Conservation (phyloP, 768 basidiomycete genomes). For the Sarcodon aspratus region DNA sequence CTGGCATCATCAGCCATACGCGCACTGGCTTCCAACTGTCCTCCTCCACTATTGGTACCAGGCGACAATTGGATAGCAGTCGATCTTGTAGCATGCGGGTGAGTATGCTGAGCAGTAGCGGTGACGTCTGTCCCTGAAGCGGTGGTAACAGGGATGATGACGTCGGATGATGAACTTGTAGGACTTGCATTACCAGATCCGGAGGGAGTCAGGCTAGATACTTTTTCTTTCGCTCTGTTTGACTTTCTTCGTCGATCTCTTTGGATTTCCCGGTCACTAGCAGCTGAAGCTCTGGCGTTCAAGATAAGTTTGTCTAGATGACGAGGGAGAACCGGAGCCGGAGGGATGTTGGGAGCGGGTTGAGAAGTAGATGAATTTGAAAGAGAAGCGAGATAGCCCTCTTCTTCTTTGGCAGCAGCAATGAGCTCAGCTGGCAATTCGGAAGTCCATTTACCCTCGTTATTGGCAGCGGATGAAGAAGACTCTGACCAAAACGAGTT, state of each 20-base stretch:
- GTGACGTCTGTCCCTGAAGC: conserved; percentile 20
- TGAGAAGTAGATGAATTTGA: conserved; percentile 9
- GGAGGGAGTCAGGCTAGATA: neutral
- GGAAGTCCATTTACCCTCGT: conserved; percentile 50
- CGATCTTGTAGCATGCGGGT: conserved; percentile 8
- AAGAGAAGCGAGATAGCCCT: conserved; percentile 48
- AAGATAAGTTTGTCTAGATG: conserved; percentile 93
- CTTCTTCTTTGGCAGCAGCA: conserved; percentile 77
- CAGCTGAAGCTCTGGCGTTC: conserved; percentile 36
- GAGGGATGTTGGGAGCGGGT: conserved; percentile 72
- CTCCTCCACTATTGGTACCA: neutral
- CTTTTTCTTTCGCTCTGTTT: neutral
- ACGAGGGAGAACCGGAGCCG: conserved; percentile 78
- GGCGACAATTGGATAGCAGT: conserved; percentile 1
- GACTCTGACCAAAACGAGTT: conserved; percentile 34
- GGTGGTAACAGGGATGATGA: conserved; percentile 17
- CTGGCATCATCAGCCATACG: conserved; percentile 77
- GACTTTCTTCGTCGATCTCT: neutral
- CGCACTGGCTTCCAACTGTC: conserved; percentile 17
- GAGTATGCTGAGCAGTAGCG: conserved; percentile 7
- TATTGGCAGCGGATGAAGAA: conserved; percentile 4
- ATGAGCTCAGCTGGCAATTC: conserved; percentile 70
- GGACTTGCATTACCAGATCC: neutral
- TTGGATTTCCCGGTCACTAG: conserved; percentile 12
- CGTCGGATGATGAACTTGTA: neutral